phyloP scores from a whole-genome alignment of 768 basidiomycete species.

The Myochromella boudieri region DNA sequence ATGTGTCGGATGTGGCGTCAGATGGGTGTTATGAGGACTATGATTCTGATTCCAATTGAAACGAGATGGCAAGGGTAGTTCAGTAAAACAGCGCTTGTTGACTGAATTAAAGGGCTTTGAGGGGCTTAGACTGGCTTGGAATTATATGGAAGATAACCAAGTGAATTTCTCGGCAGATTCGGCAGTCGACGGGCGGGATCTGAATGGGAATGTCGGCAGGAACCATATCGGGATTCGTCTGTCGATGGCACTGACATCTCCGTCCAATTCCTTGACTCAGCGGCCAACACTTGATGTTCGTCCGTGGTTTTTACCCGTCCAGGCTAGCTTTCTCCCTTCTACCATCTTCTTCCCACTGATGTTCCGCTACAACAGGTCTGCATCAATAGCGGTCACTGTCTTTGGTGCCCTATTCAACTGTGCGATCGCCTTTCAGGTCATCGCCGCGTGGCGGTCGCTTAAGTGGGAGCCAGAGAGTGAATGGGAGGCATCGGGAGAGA shows the following conservation, averaged over 20 bases:
- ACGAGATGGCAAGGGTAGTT: neutral
- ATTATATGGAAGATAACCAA: too few species aligned
- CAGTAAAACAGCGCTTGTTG: too few species aligned
- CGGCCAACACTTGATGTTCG: conserved; percentile 13
- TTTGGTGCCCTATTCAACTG: conserved; percentile 30
- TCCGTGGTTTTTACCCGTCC: conserved; percentile 8
- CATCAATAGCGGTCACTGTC: conserved; percentile 25
- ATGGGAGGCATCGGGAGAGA: conserved; percentile 41
- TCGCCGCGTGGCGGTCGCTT: conserved; percentile 26
- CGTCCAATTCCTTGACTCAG: conserved; percentile 15
- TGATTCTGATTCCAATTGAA: conserved; percentile 6
- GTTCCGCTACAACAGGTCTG: conserved; percentile 24
- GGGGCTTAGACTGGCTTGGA: too few species aligned
- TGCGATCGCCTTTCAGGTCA: conserved; percentile 28
- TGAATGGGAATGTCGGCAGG: too few species aligned
- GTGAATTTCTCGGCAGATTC: too few species aligned
- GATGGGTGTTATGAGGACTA: neutral
- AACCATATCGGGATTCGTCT: neutral
- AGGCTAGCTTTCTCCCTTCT: conserved; percentile 9
- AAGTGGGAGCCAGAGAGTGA: conserved; percentile 50
- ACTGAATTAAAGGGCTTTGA: too few species aligned
- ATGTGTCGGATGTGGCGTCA: conserved; percentile 1
- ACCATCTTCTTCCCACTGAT: conserved; percentile 7
- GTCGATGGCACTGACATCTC: neutral
- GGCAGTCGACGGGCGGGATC: too few species aligned